phyloP scores from a whole-genome alignment of 768 basidiomycete genomes.

The Mrakia hoshinonis region DNA sequence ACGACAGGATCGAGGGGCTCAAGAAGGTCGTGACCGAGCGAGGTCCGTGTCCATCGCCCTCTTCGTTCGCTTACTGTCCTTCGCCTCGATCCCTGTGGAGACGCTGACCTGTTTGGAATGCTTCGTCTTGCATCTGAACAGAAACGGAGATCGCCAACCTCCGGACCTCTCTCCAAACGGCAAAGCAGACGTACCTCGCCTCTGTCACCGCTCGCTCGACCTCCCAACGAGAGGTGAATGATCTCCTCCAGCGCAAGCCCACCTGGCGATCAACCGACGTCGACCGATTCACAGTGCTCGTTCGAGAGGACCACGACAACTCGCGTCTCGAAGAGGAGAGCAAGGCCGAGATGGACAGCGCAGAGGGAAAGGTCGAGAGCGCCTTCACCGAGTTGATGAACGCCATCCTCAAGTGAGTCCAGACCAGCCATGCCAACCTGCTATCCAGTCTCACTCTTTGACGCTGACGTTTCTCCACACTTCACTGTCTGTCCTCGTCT shows the following conservation, averaged over 20 bases:
- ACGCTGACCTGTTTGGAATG: not conserved
- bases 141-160: slow-evolving; percentile 64
- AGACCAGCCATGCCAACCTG: too few species aligned
- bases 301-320: slow-evolving; percentile 77
- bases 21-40: slow-evolving; percentile 68
- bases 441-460: too few species aligned
- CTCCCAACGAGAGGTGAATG: slow-evolving; percentile 92
- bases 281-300: slow-evolving; percentile 73
- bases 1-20: slow-evolving; percentile 75
- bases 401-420: slow-evolving; percentile 53
- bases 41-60: slow-evolving; percentile 49
- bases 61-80: not conserved
- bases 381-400: slow-evolving; percentile 80
- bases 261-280: slow-evolving; percentile 88
- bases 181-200: slow-evolving; percentile 66
- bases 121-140: slow-evolving; percentile 37
- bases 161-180: slow-evolving; percentile 57
- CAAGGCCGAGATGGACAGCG: slow-evolving; percentile 57
- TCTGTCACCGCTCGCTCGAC: slow-evolving; percentile 71
- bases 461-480: not conserved
- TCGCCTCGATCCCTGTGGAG: not conserved
- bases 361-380: slow-evolving; percentile 72
- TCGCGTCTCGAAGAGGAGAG: slow-evolving; percentile 69
- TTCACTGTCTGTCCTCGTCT: not conserved
- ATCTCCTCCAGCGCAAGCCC: slow-evolving; percentile 85